phyloP scores from a whole-genome alignment of 208 protist species.

The Crithidia thermophila region DNA sequence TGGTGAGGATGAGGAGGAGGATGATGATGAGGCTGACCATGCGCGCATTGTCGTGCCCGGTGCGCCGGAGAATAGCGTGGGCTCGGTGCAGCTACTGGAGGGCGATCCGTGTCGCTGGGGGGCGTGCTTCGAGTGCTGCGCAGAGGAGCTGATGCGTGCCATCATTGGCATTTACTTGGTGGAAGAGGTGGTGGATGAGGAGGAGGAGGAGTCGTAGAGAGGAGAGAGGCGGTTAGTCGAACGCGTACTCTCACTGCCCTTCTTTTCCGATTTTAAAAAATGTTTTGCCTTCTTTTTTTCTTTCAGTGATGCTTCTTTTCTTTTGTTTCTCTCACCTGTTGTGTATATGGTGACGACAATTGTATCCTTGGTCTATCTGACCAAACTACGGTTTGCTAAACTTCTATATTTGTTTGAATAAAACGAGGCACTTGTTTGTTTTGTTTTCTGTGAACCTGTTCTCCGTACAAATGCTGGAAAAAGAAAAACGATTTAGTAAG shows the following conservation, averaged over 20 bases:
- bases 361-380: too few species aligned
- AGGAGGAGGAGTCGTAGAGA: conserved; percentile 12
- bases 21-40: conserved; percentile 9
- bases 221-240: neutral
- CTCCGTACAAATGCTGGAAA: too few species aligned
- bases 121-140: conserved; percentile 50
- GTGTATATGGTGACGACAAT: too few species aligned
- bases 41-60: neutral
- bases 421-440: too few species aligned
- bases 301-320: conserved; percentile 9
- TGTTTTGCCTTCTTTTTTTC: neutral
- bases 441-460: too few species aligned
- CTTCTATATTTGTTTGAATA: too few species aligned
- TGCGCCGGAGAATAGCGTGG: conserved; percentile 26
- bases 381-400: too few species aligned
- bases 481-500: too few species aligned
- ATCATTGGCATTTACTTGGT: conserved; percentile 62
- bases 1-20: conserved; percentile 25
- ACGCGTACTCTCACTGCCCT: too few species aligned
- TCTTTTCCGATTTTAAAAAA: neutral
- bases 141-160: conserved; percentile 50
- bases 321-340: too few species aligned
- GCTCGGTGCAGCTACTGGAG: conserved; percentile 79
- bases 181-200: conserved; percentile 39
- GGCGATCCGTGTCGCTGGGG: conserved; percentile 83